These are phyloP conservation scores for Paraphysoderma sedebokerense DNA, from an alignment of 371 early-diverging fungal genomes.

Conservation along the genomic window DNA sequence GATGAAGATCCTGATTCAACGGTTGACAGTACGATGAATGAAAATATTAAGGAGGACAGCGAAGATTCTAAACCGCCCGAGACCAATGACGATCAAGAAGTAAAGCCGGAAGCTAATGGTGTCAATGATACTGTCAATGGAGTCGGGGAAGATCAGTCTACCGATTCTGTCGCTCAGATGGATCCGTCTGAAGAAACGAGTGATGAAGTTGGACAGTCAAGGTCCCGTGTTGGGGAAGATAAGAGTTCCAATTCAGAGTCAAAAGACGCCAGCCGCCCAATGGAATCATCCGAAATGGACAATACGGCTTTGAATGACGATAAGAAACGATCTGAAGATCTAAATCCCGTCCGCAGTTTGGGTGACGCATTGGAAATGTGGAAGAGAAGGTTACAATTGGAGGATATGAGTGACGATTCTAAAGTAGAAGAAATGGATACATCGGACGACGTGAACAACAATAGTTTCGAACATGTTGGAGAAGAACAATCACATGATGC, in stretches of 20 bases:
- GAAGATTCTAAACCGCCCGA: slow-evolving; percentile 41
- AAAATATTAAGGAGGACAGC: slow-evolving; percentile 23
- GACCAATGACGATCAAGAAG: slow-evolving; percentile 21
- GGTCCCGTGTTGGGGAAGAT: neutral
- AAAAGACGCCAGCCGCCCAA: neutral
- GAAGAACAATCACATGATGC: too few relatives aligned
- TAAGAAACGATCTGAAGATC: neutral
- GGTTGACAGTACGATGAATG: slow-evolving; percentile 7
- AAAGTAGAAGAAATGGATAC: neutral
- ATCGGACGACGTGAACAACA: too few relatives aligned
- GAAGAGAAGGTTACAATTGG: neutral
- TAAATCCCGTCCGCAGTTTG: neutral
- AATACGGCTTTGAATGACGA: too few relatives aligned
- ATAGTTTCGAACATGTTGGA: too few relatives aligned
- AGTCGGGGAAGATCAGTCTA: slow-evolving; percentile 20
- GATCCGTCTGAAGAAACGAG: neutral
- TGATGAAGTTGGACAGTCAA: neutral
- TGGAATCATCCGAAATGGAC: neutral
- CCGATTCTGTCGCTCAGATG: neutral
- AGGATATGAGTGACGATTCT: neutral
- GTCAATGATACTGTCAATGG: slow-evolving; percentile 26
- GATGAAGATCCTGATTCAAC: neutral
- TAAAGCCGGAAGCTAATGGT: slow-evolving; percentile 2
- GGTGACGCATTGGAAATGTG: neutral
- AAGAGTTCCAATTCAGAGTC: neutral